These are phyloP conservation scores for Pseudogymnoascus sp. DNA, from an alignment of 2,329 filamentous ascomycete species.

Conservation along the genomic window DNA sequence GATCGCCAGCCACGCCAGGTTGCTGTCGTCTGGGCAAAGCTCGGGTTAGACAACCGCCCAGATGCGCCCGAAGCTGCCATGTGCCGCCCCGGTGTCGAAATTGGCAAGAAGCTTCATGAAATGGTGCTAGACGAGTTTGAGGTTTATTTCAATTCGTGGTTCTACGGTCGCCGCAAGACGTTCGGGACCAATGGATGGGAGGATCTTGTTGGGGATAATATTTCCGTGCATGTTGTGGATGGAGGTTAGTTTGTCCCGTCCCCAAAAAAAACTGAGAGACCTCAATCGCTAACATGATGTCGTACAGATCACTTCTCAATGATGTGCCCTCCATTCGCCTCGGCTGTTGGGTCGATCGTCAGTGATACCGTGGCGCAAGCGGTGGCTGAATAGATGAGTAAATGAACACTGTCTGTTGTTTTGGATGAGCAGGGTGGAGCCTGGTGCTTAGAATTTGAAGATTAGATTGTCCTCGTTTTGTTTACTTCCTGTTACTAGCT, in stretches of 20 bases:
- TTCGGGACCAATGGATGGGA: not conserved
- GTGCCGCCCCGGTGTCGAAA: not conserved
- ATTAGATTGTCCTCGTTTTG: not conserved
- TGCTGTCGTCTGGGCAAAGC: not conserved
- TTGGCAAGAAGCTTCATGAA: not conserved
- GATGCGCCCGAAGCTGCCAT: not conserved
- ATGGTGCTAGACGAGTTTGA: not conserved
- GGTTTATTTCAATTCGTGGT: conserved; percentile 1
- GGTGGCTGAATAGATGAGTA: not conserved
- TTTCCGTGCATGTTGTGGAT: not conserved
- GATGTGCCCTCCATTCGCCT: not conserved
- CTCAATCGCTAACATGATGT: not conserved
- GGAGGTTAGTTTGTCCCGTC: not conserved
- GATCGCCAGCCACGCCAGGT: not conserved
- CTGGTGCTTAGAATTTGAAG: not conserved
- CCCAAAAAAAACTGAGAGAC: not conserved
- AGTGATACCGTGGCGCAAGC: not conserved
- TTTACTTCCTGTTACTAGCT: not conserved
- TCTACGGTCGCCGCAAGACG: not conserved
- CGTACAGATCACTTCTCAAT: not conserved
- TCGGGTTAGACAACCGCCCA: not conserved
- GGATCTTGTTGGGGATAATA: not conserved
- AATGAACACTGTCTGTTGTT: not conserved
- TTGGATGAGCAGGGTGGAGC: not conserved
- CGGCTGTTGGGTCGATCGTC: not conserved